Percentiles rank a stretch among this genome's conserved stretches.
Evolutionary conservation across 257 asterid species (phyloP).

Genomic region (Lithospermum erythrorhizon): DNA sequence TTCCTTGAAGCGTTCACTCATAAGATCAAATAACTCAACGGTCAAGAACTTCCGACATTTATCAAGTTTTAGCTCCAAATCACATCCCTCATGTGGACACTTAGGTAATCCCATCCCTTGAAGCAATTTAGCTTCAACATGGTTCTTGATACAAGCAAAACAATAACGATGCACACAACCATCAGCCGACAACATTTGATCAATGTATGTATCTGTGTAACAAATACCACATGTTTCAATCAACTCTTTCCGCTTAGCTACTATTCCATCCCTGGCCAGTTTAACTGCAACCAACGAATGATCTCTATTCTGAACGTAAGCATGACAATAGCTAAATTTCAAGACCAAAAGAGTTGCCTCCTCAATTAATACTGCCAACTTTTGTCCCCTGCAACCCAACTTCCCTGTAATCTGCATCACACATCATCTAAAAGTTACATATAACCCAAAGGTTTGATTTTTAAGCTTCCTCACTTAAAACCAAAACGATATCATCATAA

Average conservation of each 20-base stretch:
- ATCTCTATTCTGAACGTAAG: slow-evolving; percentile 19
- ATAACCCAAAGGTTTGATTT: too few species aligned
- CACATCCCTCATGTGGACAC: slow-evolving; percentile 28
- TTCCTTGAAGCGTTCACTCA: slow-evolving; percentile 22
- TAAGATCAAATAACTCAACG: slow-evolving; percentile 12
- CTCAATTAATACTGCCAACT: slow-evolving; percentile 18
- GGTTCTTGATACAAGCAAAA: slow-evolving; percentile 37
- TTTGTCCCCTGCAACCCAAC: slow-evolving; percentile 7
- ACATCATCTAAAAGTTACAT: slow-evolving; percentile 1
- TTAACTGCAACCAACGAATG: slow-evolving; percentile 29
- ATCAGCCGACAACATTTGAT: slow-evolving; percentile 29
- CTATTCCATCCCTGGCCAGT: slow-evolving; percentile 31
- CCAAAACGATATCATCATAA: too few species aligned
- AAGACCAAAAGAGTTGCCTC: slow-evolving; percentile 30
- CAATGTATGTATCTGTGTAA: slow-evolving; percentile 29
- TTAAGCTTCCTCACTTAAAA: too few species aligned
- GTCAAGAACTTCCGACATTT: slow-evolving; percentile 20
- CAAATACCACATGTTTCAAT: slow-evolving; percentile 40
- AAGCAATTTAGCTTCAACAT: slow-evolving; percentile 45
- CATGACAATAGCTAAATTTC: slow-evolving; percentile 14
- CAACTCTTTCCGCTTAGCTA: slow-evolving; percentile 21
- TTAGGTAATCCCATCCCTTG: slow-evolving; percentile 20
- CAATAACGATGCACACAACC: slow-evolving; percentile 48
- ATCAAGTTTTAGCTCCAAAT: slow-evolving; percentile 13
- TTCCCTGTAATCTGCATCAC: slow-evolving; percentile 37